Base-by-base conservation (phyloP, 805 yeast genomes). In the Kluyveromyces siamensis region DNA sequence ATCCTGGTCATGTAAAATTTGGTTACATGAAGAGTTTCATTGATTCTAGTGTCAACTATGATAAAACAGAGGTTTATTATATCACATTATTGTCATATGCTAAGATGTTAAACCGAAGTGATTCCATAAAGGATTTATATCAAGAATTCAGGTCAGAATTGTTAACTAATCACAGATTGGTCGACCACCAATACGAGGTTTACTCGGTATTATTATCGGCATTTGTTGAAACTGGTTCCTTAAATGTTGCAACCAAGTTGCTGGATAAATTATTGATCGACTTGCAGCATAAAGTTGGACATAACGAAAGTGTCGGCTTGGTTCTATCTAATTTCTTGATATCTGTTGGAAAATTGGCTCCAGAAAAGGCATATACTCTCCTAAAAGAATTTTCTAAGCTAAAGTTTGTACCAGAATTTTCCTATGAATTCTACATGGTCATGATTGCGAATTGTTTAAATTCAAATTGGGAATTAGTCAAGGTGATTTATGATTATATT, bases 161-260 rank as follows among this genome's bases (percentile, higher is more conserved):
- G 48, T 48, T 50, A 9, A 13, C 48, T 4, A 47, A 45, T 43
- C 37, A 40, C 14, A 41, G 54, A 3, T 47, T 74, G 41, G 54
- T 55, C 21, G 52, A 59, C 2, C 59, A 69, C 36, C 81, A 78
- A 54, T 75, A 71, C 53, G 61, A 65, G 35, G 72, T 82, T 33
- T 83, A 82, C 57, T 65, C 79, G 1, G 62, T 69, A 40, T 65
- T 80, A 50, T 70, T 83, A 36, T 72, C 79, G 35, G 72, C 82
- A 1, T 66, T 84, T 47, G 71, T 80, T 11, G 66, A 69, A 46
- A 75, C 77, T 41, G 76, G 74, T 39, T 76, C 81, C 52, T 53
- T 72, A 37, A 67, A 70, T 8, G 55, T 74, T 39, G 81, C 87
- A 3, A 72, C 83, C 1, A 70, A 74, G 50, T 73, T 83, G 48